Base-by-base conservation (phyloP, 2,329 filamentous ascomycete species). In the Thyridium curvatum region DNA sequence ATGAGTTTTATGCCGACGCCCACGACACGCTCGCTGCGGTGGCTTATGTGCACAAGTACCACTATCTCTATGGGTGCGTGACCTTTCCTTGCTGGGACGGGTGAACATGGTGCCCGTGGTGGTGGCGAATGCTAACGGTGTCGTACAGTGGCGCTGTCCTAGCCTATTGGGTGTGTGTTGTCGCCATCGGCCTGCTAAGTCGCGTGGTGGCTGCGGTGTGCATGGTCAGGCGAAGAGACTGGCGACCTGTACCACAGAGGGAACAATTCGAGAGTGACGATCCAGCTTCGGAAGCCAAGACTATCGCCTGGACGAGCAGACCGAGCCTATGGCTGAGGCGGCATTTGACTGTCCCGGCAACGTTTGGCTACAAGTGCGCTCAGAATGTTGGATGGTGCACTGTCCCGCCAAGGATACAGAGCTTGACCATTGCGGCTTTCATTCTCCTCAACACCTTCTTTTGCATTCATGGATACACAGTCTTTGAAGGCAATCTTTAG, bases 351-450 rank as follows among this genome's bases (percentile, higher is more conserved):
- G 42, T 66, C 1, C 66, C 68, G 0, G 66, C 68, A 1, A 62
- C 66, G 0, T 69, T 71, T 34, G 68, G 69, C 1, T 53, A 62
- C 28, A 55, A 56, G 13, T 65, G 59, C 37, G 59, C 67, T 1
- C 63, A 69, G 31, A 64, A 65, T 16, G 56, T 66, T 3, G 64
- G 65, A 21, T 70, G 65, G 58, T 65, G 60, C 38, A 69, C 66
- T 0, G 56, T 70, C 1, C 68, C 68, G 0, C 62, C 65, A 0
- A 52, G 66, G 3, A 48, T 68, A n/a, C 64, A 72, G 44, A 62
- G 57, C 1, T 42, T 68, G 0, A 66, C 64, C 2, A 50, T 71
- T 3, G 3, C 56, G 0, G 43, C 46, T 0, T 71, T 70, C 32
- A 42, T 64, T 4, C 2, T 58, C 1, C 39, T 70, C 4, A 71